A percentile compares a stretch with the other conserved stretches of the same genome.
These are phyloP conservation scores for Blastocladiella emersonii DNA, from an alignment of 371 early-diverging fungal genomes.

Conservation along the genomic window DNA sequence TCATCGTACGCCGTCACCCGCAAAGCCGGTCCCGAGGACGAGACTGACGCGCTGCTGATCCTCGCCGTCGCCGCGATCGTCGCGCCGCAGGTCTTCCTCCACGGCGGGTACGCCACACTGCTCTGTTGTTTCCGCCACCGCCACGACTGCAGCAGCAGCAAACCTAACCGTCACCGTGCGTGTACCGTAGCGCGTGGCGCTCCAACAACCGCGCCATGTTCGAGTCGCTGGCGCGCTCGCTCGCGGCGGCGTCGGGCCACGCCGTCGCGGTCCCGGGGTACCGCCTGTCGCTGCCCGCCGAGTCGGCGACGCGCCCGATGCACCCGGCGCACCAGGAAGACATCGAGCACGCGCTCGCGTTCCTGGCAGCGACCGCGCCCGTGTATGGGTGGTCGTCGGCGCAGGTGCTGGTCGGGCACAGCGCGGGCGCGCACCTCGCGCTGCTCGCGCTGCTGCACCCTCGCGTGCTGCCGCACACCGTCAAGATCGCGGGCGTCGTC, in stretches of 20 bases:
- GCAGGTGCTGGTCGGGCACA: neutral
- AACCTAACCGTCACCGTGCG: no score
- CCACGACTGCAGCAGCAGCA: no score
- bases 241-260: neutral
- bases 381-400: neutral
- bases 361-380: neutral
- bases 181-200: neutral
- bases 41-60: no score
- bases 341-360: neutral
- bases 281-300: conserved; percentile 1
- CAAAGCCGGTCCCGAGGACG: no score
- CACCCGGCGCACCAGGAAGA: neutral
- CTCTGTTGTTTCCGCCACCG: no score
- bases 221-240: neutral
- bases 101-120: neutral
- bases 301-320: neutral
- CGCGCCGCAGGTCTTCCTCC: neutral
- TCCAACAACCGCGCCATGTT: neutral
- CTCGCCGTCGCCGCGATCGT: neutral
- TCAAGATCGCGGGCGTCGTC: conserved; percentile 23
- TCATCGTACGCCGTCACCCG: neutral
- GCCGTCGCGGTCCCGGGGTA: neutral
- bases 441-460: neutral
- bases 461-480: neutral
- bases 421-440: neutral